Base-by-base conservation (phyloP, 768 basidiomycete species). In the Lentinula guzmanii region DNA sequence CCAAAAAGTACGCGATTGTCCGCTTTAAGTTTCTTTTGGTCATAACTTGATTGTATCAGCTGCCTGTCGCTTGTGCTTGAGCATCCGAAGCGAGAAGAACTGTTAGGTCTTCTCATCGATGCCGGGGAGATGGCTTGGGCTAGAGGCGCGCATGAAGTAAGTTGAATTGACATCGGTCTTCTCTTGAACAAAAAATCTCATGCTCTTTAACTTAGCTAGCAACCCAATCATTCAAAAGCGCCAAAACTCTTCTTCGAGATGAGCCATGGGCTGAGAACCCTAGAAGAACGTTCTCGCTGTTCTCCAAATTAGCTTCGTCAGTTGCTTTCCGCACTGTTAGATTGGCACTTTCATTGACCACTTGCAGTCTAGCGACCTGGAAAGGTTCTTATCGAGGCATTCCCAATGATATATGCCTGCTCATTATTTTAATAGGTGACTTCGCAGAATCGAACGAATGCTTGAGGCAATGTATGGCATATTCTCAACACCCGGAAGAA, bases 121-220 rank as follows among this genome's bases (percentile, higher is more conserved):
- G 87, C 88, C 21, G 88, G 86, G 1, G 86, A 89, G 65, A 84
- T 86, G 41, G 86, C 89, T 5, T 84, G 86, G 77, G 79, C 82
- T 7, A 79, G 87, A 56, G 89, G 89, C 24, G 89, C 89, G 39
- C 88, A 90, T 67, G 89, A 91, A 76, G 87, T 88, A 68, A 52
- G 65, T 21, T 56, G 53, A 21, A 15, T 54, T 34, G 24, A 13
- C 33, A n/a, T 41, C 50, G 58, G 13, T 45, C 18, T 41, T 31
- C 21, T 43, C 28, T 28, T 28, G 28, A 28, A 28, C 28, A 28
- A 28, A 28, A 28, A 2, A 28, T 1, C 3, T 28, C 45, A 39
- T 33, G 15, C 21, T 41, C 16, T 45, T 31, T 41, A 18, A 52
- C 60, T 33, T 62, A 89, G 87, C 75, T 87, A 42, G 86, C 87